Evolutionary conservation across 2,329 filamentous ascomycete species (phyloP).

Genomic region (Rhexocercosporidium sp.): DNA sequence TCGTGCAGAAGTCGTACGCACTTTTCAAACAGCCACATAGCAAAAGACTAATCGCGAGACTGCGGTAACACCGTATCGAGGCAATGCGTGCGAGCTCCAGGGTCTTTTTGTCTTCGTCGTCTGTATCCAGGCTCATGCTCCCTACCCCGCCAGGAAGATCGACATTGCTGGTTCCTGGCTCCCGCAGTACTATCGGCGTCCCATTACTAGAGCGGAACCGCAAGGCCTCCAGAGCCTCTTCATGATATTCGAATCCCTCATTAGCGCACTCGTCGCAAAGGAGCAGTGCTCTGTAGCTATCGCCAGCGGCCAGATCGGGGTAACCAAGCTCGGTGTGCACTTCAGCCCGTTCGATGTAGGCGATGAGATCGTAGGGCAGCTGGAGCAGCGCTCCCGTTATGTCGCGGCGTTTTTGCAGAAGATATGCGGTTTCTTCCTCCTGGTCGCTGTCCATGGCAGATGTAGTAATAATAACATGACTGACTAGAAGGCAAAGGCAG

Average conservation of each 20-base stretch:
- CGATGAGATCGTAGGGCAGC: conserved; percentile 64
- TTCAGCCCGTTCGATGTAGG: conserved; percentile 72
- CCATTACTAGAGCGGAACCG: conserved; percentile 26
- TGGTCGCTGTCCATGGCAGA: conserved; percentile 27
- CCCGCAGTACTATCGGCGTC: conserved; percentile 51
- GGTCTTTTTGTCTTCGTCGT: conserved; percentile 44
- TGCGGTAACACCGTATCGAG: conserved; percentile 63
- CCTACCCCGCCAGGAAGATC: conserved; percentile 28
- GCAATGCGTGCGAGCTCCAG: conserved; percentile 53
- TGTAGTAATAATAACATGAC: conserved; percentile 6
- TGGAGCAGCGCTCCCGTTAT: conserved; percentile 60
- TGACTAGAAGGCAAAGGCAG: neutral
- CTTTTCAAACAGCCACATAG: conserved; percentile 73
- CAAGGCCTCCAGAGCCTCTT: conserved; percentile 59
- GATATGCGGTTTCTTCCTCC: conserved; percentile 38
- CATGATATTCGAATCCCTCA: conserved; percentile 83
- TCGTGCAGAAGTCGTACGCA: conserved; percentile 67
- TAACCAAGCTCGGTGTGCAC: conserved; percentile 79
- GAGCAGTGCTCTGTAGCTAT: conserved; percentile 89
- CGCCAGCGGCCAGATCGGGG: conserved; percentile 86
- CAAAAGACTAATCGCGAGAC: conserved; percentile 61
- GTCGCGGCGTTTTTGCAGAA: conserved; percentile 59
- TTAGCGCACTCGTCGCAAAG: conserved; percentile 80
- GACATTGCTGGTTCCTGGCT: conserved; percentile 14
- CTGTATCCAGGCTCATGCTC: conserved; percentile 36